phyloP scores from a whole-genome alignment of 345 rosid genomes.

The Citrus reticulata region DNA sequence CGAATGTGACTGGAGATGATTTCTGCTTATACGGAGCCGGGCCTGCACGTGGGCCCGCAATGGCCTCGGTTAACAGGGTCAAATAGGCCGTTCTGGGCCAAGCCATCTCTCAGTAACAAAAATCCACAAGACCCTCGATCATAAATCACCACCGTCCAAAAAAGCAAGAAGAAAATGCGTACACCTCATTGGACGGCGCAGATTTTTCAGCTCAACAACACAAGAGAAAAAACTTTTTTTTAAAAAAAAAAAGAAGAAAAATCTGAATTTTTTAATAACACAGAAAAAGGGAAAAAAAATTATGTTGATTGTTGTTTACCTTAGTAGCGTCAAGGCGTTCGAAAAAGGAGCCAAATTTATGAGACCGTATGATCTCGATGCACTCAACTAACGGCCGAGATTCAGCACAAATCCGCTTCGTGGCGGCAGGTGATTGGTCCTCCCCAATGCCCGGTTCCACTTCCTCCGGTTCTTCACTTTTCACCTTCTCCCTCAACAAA shows the following conservation, averaged over 20 bases:
- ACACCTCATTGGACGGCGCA: not conserved
- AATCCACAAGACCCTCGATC: not conserved
- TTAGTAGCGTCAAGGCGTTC: slow-evolving; percentile 47
- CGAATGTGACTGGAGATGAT: not conserved
- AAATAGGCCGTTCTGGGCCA: not conserved
- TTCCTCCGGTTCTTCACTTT: slow-evolving; percentile 31
- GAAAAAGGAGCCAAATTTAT: slow-evolving; percentile 48
- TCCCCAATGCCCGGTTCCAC: slow-evolving; percentile 42
- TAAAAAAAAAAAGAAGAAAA: not conserved
- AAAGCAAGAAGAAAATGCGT: not conserved
- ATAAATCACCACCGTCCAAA: not conserved
- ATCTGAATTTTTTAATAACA: not conserved
- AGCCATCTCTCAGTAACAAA: not conserved
- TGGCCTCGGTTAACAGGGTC: not conserved
- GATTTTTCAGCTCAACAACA: not conserved
- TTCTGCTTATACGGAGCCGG: not conserved
- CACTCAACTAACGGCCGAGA: slow-evolving; percentile 52
- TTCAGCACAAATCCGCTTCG: slow-evolving; percentile 18
- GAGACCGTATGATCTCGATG: slow-evolving; percentile 43
- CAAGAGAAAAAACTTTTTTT: no score
- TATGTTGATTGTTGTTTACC: slow-evolving; percentile 30
- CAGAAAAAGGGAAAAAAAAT: not conserved
- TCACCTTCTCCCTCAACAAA: slow-evolving; percentile 35
- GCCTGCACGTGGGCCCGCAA: not conserved
- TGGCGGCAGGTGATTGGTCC: slow-evolving; percentile 34